These are phyloP conservation scores for Nakazawaea ishiwadae DNA, from an alignment of 805 yeast genomes.

Conservation along the genomic window DNA sequence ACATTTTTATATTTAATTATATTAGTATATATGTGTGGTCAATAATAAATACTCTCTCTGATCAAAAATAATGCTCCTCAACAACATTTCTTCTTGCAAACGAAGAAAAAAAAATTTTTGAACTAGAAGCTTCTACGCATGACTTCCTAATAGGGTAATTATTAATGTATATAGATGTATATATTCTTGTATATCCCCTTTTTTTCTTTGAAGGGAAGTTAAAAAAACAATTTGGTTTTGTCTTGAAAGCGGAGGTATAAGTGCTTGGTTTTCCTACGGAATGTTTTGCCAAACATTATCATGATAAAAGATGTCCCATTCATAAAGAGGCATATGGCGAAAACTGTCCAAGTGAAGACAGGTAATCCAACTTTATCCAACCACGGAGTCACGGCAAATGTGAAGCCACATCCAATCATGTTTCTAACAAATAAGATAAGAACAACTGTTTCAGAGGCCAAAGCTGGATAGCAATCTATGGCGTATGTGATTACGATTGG, in stretches of 20 bases:
- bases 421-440: slow-evolving; percentile 38
- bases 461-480: slow-evolving; percentile 37
- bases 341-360: slow-evolving; percentile 40
- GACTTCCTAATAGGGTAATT: not conserved
- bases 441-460: slow-evolving; percentile 40
- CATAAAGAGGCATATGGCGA: slow-evolving; percentile 35
- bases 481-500: slow-evolving; percentile 40
- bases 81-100: too few species aligned
- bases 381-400: slow-evolving; percentile 45
- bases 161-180: not conserved
- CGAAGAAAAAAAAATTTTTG: not conserved
- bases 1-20: too few species aligned
- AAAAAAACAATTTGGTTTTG: too few species aligned
- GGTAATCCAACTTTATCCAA: slow-evolving; percentile 33
- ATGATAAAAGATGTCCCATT: slow-evolving; percentile 35
- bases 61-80: too few species aligned
- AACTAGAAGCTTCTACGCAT: not conserved
- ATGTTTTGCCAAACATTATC: slow-evolving; percentile 35
- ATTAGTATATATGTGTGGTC: too few species aligned
- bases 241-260: slow-evolving; percentile 17
- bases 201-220: too few species aligned
- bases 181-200: too few species aligned
- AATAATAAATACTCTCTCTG: too few species aligned
- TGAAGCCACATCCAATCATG: slow-evolving; percentile 41
- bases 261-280: slow-evolving; percentile 31